Evolutionary conservation across 23 red algal genomes (phyloP), one percentile per base, ranked within the genome.

Genomic region (Gracilaria domingensis): DNA sequence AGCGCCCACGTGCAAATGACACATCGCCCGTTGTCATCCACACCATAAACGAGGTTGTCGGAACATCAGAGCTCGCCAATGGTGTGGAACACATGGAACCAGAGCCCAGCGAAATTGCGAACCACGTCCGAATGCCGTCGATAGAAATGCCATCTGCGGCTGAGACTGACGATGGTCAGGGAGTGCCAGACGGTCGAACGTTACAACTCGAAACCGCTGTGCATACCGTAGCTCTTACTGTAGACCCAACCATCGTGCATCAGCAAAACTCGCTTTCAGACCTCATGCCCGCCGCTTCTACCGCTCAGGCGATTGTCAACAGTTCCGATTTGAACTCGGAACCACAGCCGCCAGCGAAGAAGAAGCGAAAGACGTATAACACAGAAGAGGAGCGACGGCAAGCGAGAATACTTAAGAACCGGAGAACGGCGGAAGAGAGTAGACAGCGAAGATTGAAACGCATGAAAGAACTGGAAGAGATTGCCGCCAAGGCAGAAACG

Each of bases 381-480:
- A 88, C 82, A 57, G 92, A 94, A 42, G 92, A 94, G 48, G 92
- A 94, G 45, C 82, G 92, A 53, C 51, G 75, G 35, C 54, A 94
- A 70, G 92, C 92, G 8, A 67, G 92, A 69, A 87, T 94, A 17
- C 74, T 87, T 21, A 94, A 94, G 60, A 94, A 94, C 57, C 54
- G 92, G 39, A 29, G 92, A 20, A 94, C 92, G 14, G 92, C 92
- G 21, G 92, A 94, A 72, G 92, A 94, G 57, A 88, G 83, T 73
- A 50, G 92, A 28, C 92, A 94, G 54, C 26, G 92, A 35, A 70
- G 92, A 23, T 65, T 94, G 35, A 94, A 87, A 64, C 65, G 74
- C 37, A 94, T 94, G 92, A 80, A 88, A 40, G 83, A 94, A 23
- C 59, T 94, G 58, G 82, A 94, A 36, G 82, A 55, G 8, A 70